A percentile compares a stretch with the other conserved stretches of the same genome.
Evolutionary conservation across 345 rosid species (phyloP).

Genomic region (Populus davidiana): DNA sequence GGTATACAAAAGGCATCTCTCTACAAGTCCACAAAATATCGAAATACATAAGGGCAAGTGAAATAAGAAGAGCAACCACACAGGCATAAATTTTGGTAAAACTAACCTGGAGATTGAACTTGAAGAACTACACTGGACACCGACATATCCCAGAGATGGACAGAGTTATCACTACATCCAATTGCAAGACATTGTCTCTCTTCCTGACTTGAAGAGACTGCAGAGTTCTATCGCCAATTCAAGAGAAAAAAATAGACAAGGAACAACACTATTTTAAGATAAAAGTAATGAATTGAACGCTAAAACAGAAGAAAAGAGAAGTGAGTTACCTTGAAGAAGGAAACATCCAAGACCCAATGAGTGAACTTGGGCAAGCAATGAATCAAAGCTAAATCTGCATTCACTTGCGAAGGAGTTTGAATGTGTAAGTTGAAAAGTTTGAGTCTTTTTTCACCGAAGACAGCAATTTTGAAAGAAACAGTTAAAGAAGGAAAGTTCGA

Average conservation of each 20-base stretch:
- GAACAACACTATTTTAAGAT: slow-evolving; percentile 1
- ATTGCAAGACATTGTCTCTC: slow-evolving; percentile 53
- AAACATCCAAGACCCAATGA: slow-evolving; percentile 77
- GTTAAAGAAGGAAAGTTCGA: background rate
- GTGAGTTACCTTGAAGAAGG: slow-evolving; percentile 55
- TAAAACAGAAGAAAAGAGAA: background rate
- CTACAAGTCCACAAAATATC: slow-evolving; percentile 37
- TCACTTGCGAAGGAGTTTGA: slow-evolving; percentile 23
- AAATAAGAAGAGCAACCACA: background rate
- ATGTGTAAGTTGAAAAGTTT: slow-evolving; percentile 49
- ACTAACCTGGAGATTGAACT: slow-evolving; percentile 73
- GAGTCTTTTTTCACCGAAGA: slow-evolving; percentile 75
- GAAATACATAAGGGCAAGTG: background rate
- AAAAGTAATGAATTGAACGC: background rate
- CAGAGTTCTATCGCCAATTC: slow-evolving; percentile 35
- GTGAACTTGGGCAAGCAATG: slow-evolving; percentile 66
- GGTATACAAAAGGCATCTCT: slow-evolving; percentile 79
- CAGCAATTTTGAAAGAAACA: slow-evolving; percentile 40
- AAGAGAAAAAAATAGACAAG: background rate
- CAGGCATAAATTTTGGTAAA: background rate
- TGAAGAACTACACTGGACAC: slow-evolving; percentile 45
- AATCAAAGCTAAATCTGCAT: slow-evolving; percentile 38
- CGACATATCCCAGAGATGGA: slow-evolving; percentile 58
- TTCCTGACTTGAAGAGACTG: slow-evolving; percentile 19
- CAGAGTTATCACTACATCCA: slow-evolving; percentile 81